Percentiles rank a stretch among this genome's conserved stretches.
phyloP scores from a whole-genome alignment of 176 grass and related monocot genomes.

The Aegilops bicornis region DNA sequence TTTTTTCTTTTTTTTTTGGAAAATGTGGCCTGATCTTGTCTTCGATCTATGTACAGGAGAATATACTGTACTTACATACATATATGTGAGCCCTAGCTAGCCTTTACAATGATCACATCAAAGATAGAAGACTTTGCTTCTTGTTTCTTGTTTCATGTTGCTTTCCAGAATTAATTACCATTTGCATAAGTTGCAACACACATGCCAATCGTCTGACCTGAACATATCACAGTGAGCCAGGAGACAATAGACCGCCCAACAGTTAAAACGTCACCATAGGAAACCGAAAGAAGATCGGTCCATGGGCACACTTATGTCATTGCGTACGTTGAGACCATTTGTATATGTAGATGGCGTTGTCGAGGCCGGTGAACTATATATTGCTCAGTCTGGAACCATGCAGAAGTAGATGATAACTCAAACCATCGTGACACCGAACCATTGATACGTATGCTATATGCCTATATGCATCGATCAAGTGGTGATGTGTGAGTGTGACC shows the following conservation, averaged over 20 bases:
- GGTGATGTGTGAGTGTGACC: background rate
- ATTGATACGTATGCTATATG: background rate
- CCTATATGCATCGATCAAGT: background rate
- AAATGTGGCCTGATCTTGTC: no score
- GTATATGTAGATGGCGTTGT: background rate
- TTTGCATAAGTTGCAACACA: background rate
- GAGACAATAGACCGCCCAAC: background rate
- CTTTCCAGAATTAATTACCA: background rate
- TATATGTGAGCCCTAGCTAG: background rate
- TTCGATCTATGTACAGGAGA: no score
- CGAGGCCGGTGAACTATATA: no score
- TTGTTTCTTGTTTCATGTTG: background rate
- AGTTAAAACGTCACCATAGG: background rate
- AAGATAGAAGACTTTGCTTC: background rate
- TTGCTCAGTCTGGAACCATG: background rate
- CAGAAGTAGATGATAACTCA: background rate
- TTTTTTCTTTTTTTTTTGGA: no score
- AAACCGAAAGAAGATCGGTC: background rate
- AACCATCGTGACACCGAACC: background rate
- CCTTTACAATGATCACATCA: background rate
- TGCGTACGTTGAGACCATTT: no score
- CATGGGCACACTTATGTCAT: no score
- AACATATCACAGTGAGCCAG: background rate
- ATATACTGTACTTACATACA: no score
- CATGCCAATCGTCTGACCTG: background rate